Conservation (phyloP, 2,329 filamentous ascomycete genomes). For the Diaporthe batatas region DNA sequence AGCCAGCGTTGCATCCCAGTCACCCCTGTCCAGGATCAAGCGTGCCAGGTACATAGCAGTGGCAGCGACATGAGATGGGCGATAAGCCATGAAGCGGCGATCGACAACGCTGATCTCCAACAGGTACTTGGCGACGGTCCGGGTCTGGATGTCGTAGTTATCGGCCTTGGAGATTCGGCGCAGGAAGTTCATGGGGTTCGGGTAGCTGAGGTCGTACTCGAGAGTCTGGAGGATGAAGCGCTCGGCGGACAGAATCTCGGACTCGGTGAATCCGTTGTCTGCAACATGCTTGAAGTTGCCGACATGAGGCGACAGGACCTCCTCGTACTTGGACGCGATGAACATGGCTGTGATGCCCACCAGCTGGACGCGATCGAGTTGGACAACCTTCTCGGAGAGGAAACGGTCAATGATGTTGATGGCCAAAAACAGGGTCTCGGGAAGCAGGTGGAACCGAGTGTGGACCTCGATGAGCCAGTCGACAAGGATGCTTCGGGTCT, state of each 20-base stretch:
- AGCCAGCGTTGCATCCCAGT: slow-evolving; percentile 90
- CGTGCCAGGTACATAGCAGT: slow-evolving; percentile 96
- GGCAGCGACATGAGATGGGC: slow-evolving; percentile 90
- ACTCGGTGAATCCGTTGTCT: slow-evolving; percentile 94
- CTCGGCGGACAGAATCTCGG: slow-evolving; percentile 97
- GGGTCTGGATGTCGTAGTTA: slow-evolving; percentile 98
- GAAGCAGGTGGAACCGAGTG: slow-evolving; percentile 93
- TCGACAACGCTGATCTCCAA: slow-evolving; percentile 97
- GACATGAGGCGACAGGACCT: slow-evolving; percentile 96
- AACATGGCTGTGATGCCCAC: slow-evolving; percentile 99
- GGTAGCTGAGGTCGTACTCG: slow-evolving; percentile 97
- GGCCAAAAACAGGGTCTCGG: slow-evolving; percentile 95
- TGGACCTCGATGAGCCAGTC: slow-evolving; percentile 99
- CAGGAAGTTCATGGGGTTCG: slow-evolving; percentile 99
- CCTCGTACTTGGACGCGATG: slow-evolving; percentile 98
- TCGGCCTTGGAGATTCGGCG: slow-evolving; percentile 99
- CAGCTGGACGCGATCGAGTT: slow-evolving; percentile 94
- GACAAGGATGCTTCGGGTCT: slow-evolving; percentile 95
- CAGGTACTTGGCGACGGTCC: slow-evolving; percentile 96
- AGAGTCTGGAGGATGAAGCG: slow-evolving; percentile 91
- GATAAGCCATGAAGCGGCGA: slow-evolving; percentile 91
- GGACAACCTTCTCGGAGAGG: slow-evolving; percentile 93
- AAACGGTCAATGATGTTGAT: slow-evolving; percentile 99
- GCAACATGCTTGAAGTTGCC: slow-evolving; percentile 97
- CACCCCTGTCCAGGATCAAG: slow-evolving; percentile 88